phyloP scores from a whole-genome alignment of 2,329 filamentous ascomycete genomes.

The Aciculosporium take region DNA sequence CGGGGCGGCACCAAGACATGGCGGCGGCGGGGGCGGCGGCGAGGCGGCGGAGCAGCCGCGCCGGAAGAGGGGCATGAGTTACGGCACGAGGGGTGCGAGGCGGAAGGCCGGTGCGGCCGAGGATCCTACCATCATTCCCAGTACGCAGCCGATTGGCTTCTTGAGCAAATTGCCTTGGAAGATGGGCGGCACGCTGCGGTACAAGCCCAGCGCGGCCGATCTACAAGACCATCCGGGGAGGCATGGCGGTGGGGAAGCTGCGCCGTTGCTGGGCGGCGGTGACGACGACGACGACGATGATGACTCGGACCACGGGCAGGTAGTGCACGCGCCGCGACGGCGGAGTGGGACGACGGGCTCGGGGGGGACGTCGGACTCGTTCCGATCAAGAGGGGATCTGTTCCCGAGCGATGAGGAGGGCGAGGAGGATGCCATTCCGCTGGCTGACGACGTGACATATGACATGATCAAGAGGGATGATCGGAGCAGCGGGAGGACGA shows the following conservation, averaged over 20 bases:
- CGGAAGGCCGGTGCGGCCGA: conserved; percentile 37
- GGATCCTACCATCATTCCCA: conserved; percentile 83
- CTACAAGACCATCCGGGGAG: conserved; percentile 69
- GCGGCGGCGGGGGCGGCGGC: conserved; percentile 15
- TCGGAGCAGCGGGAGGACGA: conserved; percentile 44
- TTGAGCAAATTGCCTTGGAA: conserved; percentile 73
- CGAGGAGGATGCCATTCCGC: conserved; percentile 81
- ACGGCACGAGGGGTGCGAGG: conserved; percentile 51
- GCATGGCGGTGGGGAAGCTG: conserved; percentile 40
- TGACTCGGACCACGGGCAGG: conserved; percentile 16
- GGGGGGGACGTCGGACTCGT: conserved; percentile 70
- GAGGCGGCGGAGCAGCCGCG: conserved; percentile 47
- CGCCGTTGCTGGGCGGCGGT: conserved; percentile 46
- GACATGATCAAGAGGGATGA: conserved; percentile 66
- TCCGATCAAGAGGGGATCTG: conserved; percentile 75
- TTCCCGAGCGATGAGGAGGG: conserved; percentile 78
- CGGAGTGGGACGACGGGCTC: conserved; percentile 70
- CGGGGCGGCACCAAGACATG: conserved; percentile 29
- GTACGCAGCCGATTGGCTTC: conserved; percentile 74
- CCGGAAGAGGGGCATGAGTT: conserved; percentile 75
- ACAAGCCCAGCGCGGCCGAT: conserved; percentile 83
- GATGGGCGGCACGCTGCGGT: conserved; percentile 66
- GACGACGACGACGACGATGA: conserved; percentile 14
- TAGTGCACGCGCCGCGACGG: conserved; percentile 25
- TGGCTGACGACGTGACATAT: conserved; percentile 86